Conservation (phyloP, 306 rosid genomes). For the Ammopiptanthus mongolicus region DNA sequence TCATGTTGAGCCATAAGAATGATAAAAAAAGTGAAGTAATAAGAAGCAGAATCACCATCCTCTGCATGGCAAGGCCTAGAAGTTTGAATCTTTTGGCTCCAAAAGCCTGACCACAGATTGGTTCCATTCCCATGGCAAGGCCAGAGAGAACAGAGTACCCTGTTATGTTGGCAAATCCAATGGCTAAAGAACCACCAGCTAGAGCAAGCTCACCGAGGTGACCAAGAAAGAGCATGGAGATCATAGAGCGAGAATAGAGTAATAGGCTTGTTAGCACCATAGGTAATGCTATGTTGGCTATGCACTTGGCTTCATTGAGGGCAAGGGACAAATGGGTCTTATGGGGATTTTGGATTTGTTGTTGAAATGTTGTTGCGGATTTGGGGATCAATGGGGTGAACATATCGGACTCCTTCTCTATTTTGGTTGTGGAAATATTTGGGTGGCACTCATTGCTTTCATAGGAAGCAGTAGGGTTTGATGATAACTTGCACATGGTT, state of each 20-base stretch:
- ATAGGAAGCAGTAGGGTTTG: neutral
- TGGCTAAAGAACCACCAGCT: constrained; percentile 38
- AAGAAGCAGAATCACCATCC: constrained; percentile 23
- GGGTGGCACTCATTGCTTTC: constrained; percentile 4
- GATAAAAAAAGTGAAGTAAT: constrained; percentile 10
- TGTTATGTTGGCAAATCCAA: constrained; percentile 34
- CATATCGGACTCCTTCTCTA: neutral
- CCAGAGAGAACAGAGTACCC: constrained; percentile 42
- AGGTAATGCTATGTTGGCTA: constrained; percentile 19
- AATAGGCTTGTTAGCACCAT: constrained; percentile 19
- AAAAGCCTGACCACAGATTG: constrained; percentile 35
- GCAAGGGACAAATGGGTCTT: neutral
- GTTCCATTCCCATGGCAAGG: constrained; percentile 46
- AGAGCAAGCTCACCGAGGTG: constrained; percentile 27
- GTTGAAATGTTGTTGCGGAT: neutral
- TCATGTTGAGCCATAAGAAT: constrained; percentile 30
- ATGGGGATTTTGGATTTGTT: neutral
- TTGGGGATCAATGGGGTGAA: constrained; percentile 1
- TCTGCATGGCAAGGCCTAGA: constrained; percentile 26
- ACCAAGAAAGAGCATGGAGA: constrained; percentile 41
- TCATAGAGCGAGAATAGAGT: constrained; percentile 35
- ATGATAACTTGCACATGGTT: constrained; percentile 14
- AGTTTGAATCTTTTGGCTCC: constrained; percentile 34
- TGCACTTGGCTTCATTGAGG: constrained; percentile 24
- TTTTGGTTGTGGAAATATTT: neutral